phyloP scores from a whole-genome alignment of 306 rosid species.

The Sesbania bispinosa region DNA sequence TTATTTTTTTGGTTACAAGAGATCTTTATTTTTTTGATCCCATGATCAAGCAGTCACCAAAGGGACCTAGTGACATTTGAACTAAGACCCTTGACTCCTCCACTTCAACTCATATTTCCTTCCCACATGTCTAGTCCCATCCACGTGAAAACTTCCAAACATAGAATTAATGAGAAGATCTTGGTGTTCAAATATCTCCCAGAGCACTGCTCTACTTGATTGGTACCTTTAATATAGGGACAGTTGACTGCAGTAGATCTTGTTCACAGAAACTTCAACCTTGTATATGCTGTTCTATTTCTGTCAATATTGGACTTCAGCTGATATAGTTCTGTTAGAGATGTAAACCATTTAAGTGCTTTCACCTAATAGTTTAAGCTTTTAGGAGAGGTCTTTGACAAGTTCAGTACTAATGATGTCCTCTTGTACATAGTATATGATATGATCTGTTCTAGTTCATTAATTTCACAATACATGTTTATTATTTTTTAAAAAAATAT shows the following conservation, averaged over 20 bases:
- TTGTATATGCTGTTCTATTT: not conserved
- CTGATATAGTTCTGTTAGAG: not conserved
- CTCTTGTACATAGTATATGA: too few relatives aligned
- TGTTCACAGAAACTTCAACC: too few relatives aligned
- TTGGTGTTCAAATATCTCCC: too few relatives aligned
- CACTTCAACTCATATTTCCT: not conserved
- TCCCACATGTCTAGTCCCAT: too few relatives aligned
- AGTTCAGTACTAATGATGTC: too few relatives aligned
- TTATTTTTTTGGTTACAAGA: too few relatives aligned
- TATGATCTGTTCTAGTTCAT: too few relatives aligned
- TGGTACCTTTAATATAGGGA: not conserved
- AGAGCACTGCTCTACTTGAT: too few relatives aligned
- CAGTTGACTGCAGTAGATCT: not conserved
- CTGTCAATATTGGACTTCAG: not conserved
- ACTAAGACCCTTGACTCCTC: not conserved
- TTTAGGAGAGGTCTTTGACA: too few relatives aligned
- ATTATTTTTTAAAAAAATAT: too few relatives aligned
- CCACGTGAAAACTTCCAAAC: not conserved
- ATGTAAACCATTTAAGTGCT: slow-evolving; percentile 3
- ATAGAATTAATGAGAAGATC: not conserved
- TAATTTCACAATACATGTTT: too few relatives aligned
- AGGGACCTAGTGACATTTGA: not conserved
- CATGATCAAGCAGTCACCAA: not conserved
- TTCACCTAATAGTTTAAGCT: not conserved
- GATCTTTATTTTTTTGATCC: too few relatives aligned